phyloP scores from a whole-genome alignment of 176 grass and related monocot species.

The Aechmea fasciata region DNA sequence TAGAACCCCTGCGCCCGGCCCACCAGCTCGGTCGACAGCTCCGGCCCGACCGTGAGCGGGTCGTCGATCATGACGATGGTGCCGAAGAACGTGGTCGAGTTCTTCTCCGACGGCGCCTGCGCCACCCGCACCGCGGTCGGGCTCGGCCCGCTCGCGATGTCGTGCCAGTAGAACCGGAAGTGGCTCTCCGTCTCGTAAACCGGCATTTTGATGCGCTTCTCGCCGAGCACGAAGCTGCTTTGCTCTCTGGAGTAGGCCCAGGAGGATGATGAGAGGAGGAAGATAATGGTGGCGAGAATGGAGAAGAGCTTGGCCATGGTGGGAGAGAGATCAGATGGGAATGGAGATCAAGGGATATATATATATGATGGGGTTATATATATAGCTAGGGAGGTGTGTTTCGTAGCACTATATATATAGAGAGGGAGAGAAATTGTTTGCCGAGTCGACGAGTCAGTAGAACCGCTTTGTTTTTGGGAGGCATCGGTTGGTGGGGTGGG shows the following conservation, averaged over 20 bases:
- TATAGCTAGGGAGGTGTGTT: too few relatives aligned
- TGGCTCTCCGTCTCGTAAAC: conserved; percentile 21
- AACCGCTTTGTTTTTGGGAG: too few relatives aligned
- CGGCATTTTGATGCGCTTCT: not conserved
- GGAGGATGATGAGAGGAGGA: not conserved
- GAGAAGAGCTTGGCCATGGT: not conserved
- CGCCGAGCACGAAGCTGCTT: not conserved
- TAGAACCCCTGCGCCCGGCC: conserved; percentile 58
- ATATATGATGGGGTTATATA: too few relatives aligned
- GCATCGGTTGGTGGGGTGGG: too few relatives aligned
- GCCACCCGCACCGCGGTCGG: conserved; percentile 37
- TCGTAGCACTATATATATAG: too few relatives aligned
- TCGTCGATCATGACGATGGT: conserved; percentile 53
- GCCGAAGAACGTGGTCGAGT: conserved; percentile 35
- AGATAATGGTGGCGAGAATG: not conserved
- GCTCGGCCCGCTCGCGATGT: conserved; percentile 38
- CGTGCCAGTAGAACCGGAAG: conserved; percentile 57
- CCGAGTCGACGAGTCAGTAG: too few relatives aligned
- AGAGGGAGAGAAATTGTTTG: too few relatives aligned
- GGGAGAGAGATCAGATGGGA: not conserved
- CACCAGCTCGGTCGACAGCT: conserved; percentile 9
- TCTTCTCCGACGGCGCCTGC: not conserved
- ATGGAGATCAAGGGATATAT: not conserved
- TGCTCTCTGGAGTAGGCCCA: not conserved
- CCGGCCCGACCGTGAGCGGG: conserved; percentile 37